Evolutionary conservation across 1,284 basidiomycete species (phyloP), one percentile per base, ranked within the genome.

Genomic region (Anthracocystis walkeri): DNA sequence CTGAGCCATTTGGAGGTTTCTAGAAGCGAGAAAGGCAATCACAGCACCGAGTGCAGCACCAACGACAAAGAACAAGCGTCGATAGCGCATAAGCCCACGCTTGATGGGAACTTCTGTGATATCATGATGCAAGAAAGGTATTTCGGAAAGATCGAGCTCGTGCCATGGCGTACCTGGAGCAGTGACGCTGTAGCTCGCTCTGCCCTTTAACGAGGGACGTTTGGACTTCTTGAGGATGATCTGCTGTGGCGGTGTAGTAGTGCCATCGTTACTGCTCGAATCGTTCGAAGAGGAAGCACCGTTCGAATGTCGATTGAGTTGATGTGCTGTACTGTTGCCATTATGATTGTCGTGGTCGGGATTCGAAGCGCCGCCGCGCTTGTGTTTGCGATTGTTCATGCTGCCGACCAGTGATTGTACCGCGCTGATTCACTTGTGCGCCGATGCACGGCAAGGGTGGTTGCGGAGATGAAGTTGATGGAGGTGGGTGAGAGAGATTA

Each of bases 81-180:
- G 64, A 61, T 82, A 81, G 57, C 74, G 69, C 58, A 77, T 77
- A 25, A 79, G 25, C 12, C 75, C 75, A 42, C 66, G 72, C 45
- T 72, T 64, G 52, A 59, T 57, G 18, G 68, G 61, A 6, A 44
- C 33, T 7, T 72, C 64, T 4, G 64, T 56, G 7, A 59, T 29
- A 14, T 62, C 65, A 53, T 77, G 70, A 11, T 64, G 71, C 45
- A 81, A 44, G 41, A 79, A 82, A 38, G 73, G 71, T 31, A 82
- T 69, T 33, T 82, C 78, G 55, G 74, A 77, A 11, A 82, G 69
- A 52, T 82, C 78, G 51, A 80, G 75, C 63, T 82, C 80, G 63
- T 80, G 75, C 73, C 77, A 81, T 25, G 79, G 78, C n/a, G 78
- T 82, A 10, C 76, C 78, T 2, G 80, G 80, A 1, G 80, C 80